Percentiles rank a stretch among this genome's conserved stretches.
phyloP scores from a whole-genome alignment of 768 basidiomycete species.

The Rubroboletus pulcherrimus region DNA sequence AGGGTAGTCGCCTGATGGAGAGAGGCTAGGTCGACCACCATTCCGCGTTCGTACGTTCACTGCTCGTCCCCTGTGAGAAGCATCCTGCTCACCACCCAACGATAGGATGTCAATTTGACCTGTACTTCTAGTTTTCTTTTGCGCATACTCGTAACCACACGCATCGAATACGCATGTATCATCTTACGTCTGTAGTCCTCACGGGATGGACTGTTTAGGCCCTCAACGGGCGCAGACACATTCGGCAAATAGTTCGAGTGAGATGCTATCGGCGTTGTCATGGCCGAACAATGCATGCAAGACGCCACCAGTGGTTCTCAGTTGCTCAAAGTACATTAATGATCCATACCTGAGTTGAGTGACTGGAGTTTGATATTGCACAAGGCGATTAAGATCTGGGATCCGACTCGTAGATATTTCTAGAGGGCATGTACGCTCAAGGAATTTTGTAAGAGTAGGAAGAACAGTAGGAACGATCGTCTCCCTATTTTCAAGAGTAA shows the following conservation, averaged over 20 bases:
- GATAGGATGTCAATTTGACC: background rate
- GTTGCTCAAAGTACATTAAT: background rate
- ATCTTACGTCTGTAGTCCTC: constrained; percentile 2
- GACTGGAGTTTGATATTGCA: background rate
- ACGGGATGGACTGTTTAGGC: background rate
- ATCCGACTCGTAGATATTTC: background rate
- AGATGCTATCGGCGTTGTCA: no score
- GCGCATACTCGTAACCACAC: background rate
- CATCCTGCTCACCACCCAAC: background rate
- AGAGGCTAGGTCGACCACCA: background rate
- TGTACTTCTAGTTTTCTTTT: background rate
- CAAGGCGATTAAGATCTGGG: background rate
- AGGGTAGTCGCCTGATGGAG: constrained; percentile 13
- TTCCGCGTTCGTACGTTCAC: background rate
- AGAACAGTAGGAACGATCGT: background rate
- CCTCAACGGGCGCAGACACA: constrained; percentile 12
- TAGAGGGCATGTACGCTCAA: background rate
- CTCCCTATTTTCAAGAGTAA: background rate
- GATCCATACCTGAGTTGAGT: background rate
- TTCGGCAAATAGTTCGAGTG: background rate
- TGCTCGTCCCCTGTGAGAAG: background rate
- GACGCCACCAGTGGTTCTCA: background rate
- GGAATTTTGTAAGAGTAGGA: background rate
- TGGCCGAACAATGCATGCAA: background rate
- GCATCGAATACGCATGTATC: background rate